Percentiles rank a stretch among this genome's conserved stretches.
Conservation (phyloP, 345 rosid genomes). For the Sonneratia caseolaris region DNA sequence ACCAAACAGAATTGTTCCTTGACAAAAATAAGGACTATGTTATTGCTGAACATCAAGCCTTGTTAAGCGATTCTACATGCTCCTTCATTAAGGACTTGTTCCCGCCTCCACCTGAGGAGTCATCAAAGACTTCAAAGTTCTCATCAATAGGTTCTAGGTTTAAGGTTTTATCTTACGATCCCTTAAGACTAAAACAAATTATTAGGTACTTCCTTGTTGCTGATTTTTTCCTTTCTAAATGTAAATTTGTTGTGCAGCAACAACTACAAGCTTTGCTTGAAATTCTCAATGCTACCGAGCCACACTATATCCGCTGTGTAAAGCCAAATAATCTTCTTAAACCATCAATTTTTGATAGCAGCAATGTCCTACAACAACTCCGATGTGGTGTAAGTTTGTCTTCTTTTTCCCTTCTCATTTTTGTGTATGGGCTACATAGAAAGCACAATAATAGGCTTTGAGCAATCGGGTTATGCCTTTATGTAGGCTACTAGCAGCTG, state of each 20-base stretch:
- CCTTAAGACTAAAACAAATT: neutral
- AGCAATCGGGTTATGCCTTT: neutral
- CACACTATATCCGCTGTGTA: constrained; percentile 92
- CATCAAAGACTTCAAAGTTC: constrained; percentile 80
- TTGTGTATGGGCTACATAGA: neutral
- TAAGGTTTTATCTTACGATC: constrained; percentile 42
- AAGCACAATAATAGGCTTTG: neutral
- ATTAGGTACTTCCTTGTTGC: neutral
- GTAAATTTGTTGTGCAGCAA: constrained; percentile 46
- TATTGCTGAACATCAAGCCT: constrained; percentile 86
- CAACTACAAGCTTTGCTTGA: constrained; percentile 93
- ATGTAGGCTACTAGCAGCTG: neutral
- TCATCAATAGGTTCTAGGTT: constrained; percentile 92
- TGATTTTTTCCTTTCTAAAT: neutral
- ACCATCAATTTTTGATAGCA: constrained; percentile 81
- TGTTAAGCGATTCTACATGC: constrained; percentile 65
- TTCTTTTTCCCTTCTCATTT: neutral
- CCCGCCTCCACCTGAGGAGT: constrained; percentile 67
- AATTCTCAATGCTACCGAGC: constrained; percentile 84
- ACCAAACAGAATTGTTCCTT: constrained; percentile 84
- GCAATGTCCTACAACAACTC: constrained; percentile 74
- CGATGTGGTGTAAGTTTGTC: constrained; percentile 85
- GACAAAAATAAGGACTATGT: constrained; percentile 98
- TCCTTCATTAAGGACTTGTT: constrained; percentile 78
- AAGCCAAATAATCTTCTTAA: constrained; percentile 93